Base-by-base conservation (phyloP, 2,329 filamentous ascomycete species). In the Leptoxyphium fumago region DNA sequence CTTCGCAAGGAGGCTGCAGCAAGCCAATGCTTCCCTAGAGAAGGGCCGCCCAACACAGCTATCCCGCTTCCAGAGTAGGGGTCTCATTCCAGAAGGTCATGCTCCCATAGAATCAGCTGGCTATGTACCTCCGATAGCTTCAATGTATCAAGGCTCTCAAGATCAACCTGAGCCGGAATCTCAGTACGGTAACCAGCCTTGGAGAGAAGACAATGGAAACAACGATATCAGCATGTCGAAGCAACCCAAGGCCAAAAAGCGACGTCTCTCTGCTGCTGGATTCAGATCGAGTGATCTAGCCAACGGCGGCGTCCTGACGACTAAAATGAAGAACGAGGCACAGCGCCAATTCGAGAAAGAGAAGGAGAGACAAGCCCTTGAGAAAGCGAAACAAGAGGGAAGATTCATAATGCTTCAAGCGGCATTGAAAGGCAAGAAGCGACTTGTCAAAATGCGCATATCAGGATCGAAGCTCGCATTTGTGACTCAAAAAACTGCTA, bases 331-430 rank as follows among this genome's bases (percentile, higher is more conserved):
- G 52, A 69, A 60, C 38, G 61, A 63, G 21, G 64, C 67, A 9
- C 66, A 66, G 9, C 61, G 65, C 40, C 64, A 72, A 44, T 72
- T 68, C 45, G 64, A 68, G 46, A 66, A 65, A 43, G 64, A 70
- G 49, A 62, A 69, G 39, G 62, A 71, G 49, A 54, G 56, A 7
- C 62, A 61, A 40, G 58, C 60, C 1, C 50, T 63, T 2, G 57
- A 68, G 51, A 55, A 65, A 57, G 55, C 60, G 1, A 61, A 61
- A 47, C 63, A 61, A 10, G 62, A 68, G 21, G 67, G 68, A 28
- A 60, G 67, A 0, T 69, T 62, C 44, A 66, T 69, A 41, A 59
- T 67, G 44, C 61, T 70, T n/a, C 61, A 63, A 41, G 68, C 67
- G 11, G 60, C 61, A 13, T 63, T 71, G 54, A 63, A 64, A 44